Conservation (phyloP, 805 yeast genomes). For the Nakazawaea anatomiae region DNA sequence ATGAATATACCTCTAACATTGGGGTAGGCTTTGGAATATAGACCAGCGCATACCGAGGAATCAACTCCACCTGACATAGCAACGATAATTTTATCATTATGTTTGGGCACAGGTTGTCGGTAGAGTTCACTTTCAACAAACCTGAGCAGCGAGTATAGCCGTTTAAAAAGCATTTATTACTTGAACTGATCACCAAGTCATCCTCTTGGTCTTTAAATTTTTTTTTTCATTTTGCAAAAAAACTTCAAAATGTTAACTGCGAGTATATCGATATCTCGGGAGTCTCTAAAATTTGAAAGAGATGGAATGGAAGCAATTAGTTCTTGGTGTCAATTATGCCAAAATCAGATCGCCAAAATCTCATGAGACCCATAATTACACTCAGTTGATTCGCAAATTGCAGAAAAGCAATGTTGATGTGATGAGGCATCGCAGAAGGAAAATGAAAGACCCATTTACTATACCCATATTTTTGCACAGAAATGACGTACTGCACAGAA, state of each 20-base stretch:
- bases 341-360: conserved; percentile 1
- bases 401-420: conserved; percentile 6
- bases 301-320: conserved; percentile 1
- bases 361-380: background rate
- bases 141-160: background rate
- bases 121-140: conserved; percentile 10
- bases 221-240: background rate
- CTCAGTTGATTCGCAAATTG: background rate
- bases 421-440: conserved; percentile 3
- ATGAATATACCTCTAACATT: conserved; percentile 81
- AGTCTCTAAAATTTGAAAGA: background rate
- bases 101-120: conserved; percentile 38
- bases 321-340: conserved; percentile 5
- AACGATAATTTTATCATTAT: conserved; percentile 58
- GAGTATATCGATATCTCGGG: background rate
- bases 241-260: background rate
- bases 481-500: conserved; percentile 2
- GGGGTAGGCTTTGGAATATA: conserved; percentile 46
- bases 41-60: conserved; percentile 80
- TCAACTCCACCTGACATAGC: conserved; percentile 99
- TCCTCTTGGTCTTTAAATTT: background rate
- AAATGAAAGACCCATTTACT: background rate
- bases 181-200: too few relatives aligned
- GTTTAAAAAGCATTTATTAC: background rate
- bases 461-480: conserved; percentile 8